Evolutionary conservation across 2,329 filamentous ascomycete genomes (phyloP).

Genomic region (Cladophialophora immunda): DNA sequence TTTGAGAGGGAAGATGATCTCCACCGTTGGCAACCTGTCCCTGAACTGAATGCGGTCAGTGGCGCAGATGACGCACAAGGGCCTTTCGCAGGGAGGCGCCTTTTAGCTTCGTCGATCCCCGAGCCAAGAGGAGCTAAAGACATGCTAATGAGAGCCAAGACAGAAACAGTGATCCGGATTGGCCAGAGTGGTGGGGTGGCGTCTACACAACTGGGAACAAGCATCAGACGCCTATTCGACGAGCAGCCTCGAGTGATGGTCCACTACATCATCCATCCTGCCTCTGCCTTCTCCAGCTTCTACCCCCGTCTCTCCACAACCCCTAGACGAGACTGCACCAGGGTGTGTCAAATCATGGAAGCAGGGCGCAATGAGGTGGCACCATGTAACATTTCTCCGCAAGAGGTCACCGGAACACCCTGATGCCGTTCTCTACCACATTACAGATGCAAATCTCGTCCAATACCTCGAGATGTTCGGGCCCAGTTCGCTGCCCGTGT

Average conservation of each 20-base stretch:
- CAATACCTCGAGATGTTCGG: constrained; percentile 4
- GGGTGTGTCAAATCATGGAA: constrained; percentile 8
- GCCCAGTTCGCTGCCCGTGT: neutral
- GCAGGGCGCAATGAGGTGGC: constrained; percentile 1
- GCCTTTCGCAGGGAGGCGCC: neutral
- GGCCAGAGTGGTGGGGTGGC: constrained; percentile 4
- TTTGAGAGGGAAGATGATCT: constrained; percentile 6
- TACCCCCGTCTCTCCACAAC: constrained; percentile 5
- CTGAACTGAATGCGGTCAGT: constrained; percentile 23
- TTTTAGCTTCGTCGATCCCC: neutral
- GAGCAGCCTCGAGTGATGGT: neutral
- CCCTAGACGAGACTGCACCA: neutral
- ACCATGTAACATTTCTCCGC: constrained; percentile 25
- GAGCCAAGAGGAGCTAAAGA: neutral
- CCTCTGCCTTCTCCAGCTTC: constrained; percentile 5
- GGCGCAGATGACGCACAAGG: constrained; percentile 18
- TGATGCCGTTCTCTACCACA: constrained; percentile 2
- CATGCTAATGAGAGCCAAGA: neutral
- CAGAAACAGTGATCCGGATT: neutral
- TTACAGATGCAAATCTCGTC: neutral
- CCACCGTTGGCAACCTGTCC: neutral
- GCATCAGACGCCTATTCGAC: constrained; percentile 13
- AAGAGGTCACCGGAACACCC: constrained; percentile 13
- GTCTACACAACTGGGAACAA: neutral
- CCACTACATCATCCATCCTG: constrained; percentile 5